Percentiles rank a stretch among this genome's conserved stretches.
Evolutionary conservation across 2,329 filamentous ascomycete species (phyloP).

Genomic region (Coniochaeta prunicola): DNA sequence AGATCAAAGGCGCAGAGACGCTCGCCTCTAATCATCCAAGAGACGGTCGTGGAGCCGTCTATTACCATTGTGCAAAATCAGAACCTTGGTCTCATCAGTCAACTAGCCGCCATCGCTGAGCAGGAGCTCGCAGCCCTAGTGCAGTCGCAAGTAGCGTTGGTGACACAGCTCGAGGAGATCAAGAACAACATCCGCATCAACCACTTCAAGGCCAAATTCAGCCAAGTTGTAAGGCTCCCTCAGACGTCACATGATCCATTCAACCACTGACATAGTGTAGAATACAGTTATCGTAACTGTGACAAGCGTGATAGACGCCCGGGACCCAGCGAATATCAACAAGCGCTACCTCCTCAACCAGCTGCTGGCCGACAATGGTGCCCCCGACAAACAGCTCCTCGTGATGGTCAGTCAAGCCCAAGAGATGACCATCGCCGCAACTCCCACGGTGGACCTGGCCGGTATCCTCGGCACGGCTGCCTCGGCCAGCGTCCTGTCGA

Average conservation of each 20-base stretch:
- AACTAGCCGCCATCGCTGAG: slow-evolving; percentile 26
- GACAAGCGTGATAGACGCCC: slow-evolving; percentile 26
- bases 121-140: slow-evolving; percentile 28
- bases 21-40: slow-evolving; percentile 21
- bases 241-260: background rate
- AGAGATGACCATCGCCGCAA: slow-evolving; percentile 25
- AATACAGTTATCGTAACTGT: slow-evolving; percentile 31
- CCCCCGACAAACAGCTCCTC: slow-evolving; percentile 22
- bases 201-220: slow-evolving; percentile 27
- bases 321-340: slow-evolving; percentile 18
- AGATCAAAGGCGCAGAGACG: slow-evolving; percentile 16
- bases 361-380: slow-evolving; percentile 28
- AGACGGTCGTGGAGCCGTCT: slow-evolving; percentile 19
- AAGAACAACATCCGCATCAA: slow-evolving; percentile 35
- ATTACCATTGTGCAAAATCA: slow-evolving; percentile 25
- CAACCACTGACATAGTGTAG: slow-evolving; percentile 11
- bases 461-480: slow-evolving; percentile 7
- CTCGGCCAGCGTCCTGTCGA: slow-evolving; percentile 6
- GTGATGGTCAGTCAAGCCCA: slow-evolving; percentile 30
- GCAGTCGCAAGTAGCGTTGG: slow-evolving; percentile 26
- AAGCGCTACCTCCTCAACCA: slow-evolving; percentile 32
- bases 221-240: slow-evolving; percentile 23
- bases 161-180: slow-evolving; percentile 28
- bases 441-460: slow-evolving; percentile 14
- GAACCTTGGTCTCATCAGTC: slow-evolving; percentile 25